Percentiles rank a stretch among this genome's conserved stretches.
Conservation (phyloP, 2,329 filamentous ascomycete species). For the Clarireedia sp. region DNA sequence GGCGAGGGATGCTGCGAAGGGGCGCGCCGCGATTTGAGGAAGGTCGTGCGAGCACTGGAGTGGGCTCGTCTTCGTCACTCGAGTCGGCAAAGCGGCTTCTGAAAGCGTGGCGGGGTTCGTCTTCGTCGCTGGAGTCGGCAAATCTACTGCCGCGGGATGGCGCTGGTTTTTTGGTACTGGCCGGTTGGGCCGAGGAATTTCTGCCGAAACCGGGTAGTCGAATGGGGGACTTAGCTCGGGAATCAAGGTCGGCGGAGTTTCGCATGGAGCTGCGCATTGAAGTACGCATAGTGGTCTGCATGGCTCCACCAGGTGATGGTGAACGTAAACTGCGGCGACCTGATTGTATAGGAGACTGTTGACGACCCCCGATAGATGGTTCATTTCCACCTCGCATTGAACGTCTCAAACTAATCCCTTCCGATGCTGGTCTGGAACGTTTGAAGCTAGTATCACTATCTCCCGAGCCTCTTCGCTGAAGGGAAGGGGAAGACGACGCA, state of each 20-base stretch:
- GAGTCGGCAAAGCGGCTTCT: slow-evolving; percentile 53
- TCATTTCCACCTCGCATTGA: slow-evolving; percentile 55
- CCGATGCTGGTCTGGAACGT: slow-evolving; percentile 44
- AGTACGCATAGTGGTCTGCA: slow-evolving; percentile 34
- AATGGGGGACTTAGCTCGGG: slow-evolving; percentile 16
- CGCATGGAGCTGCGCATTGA: slow-evolving; percentile 30
- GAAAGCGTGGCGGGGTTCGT: slow-evolving; percentile 25
- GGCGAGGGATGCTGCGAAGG: slow-evolving; percentile 43
- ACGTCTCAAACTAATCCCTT: slow-evolving; percentile 56
- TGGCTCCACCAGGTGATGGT: slow-evolving; percentile 51
- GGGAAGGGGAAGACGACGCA: slow-evolving; percentile 22
- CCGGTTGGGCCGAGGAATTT: slow-evolving; percentile 12
- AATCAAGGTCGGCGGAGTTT: slow-evolving; percentile 21
- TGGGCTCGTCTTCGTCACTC: slow-evolving; percentile 45
- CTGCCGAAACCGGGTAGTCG: slow-evolving; percentile 21
- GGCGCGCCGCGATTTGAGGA: slow-evolving; percentile 19
- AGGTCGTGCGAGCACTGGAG: slow-evolving; percentile 7
- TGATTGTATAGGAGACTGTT: slow-evolving; percentile 35
- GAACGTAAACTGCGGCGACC: slow-evolving; percentile 64
- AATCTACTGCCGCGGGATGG: slow-evolving; percentile 24
- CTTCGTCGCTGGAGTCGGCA: slow-evolving; percentile 30
- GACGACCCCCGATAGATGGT: slow-evolving; percentile 24
- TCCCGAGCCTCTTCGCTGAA: slow-evolving; percentile 51
- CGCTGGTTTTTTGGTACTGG: slow-evolving; percentile 14
- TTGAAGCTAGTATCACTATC: slow-evolving; percentile 79